Evolutionary conservation across 257 asterid species (phyloP), one percentile per base, ranked within the genome.

Genomic region (Hygrophila difformis): DNA sequence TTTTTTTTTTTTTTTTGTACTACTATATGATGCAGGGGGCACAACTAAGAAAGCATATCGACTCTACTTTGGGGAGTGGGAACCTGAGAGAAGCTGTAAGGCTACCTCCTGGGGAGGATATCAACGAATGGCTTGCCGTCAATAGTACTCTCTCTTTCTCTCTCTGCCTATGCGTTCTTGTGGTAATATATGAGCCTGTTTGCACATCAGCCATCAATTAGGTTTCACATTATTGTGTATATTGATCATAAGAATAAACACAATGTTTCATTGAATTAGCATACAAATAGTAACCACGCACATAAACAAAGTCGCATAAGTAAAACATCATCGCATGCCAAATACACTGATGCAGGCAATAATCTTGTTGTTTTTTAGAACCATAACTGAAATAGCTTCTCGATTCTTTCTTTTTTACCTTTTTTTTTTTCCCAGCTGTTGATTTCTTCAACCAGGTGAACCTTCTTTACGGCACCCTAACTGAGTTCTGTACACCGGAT

Each of bases 391-490:
- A 49, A 47, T 31, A 47, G 13, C 29, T 65, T n/a, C n/a, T n/a
- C n/a, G n/a, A n/a, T n/a, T n/a, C n/a, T n/a, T n/a, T n/a, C n/a
- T n/a, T n/a, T n/a, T n/a, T n/a, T 60, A 59, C 26, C 53, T 70
- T 54, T 60, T 24, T n/a, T 47, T 70, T 57, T 78, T 3, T 26
- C 8, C 47, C 84, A 81, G 95, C 94, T 54, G 97, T 83, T n/a
- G 97, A 83, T 68, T 87, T 87, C 84, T 87, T 87, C 93, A 87
- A 87, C 71, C 97, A 87, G 74, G 97, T 87, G 77, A 87, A 87
- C 70, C 79, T 87, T 58, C 94, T 87, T 37, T 87, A 73, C 60
- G 94, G 96, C 71, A 87, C 97, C 28, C 87, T 87, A 43, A 82
- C 97, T 2, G 94, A 82, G 73, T 87, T 81, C 63, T 87, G 95